Conservation (phyloP, 352 stramenopile genomes). For the Phytophthora pseudosyringae region DNA sequence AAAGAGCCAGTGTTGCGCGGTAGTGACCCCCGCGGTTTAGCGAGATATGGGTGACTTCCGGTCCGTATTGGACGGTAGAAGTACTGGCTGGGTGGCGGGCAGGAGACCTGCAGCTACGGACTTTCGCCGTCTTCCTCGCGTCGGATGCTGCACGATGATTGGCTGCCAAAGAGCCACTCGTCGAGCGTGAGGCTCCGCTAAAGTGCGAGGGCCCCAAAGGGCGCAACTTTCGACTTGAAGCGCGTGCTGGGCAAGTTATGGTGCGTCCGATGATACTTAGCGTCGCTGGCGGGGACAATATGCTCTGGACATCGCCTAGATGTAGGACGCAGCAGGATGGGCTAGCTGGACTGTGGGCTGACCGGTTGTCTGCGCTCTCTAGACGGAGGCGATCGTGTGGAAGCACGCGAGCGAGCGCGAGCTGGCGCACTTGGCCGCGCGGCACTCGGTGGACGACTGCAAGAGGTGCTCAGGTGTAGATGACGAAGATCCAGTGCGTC, state of each 20-base stretch:
- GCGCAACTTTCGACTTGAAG: conserved; percentile 3
- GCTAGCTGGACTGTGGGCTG: neutral
- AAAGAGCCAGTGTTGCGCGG: conserved; percentile 41
- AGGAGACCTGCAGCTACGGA: conserved; percentile 9
- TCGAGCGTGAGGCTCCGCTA: neutral
- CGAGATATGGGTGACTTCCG: conserved; percentile 10
- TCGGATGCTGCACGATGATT: conserved; percentile 19
- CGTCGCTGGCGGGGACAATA: neutral
- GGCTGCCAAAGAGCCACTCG: conserved; percentile 21
- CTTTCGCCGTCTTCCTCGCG: neutral
- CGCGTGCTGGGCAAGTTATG: conserved; percentile 1
- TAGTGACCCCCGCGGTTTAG: conserved; percentile 1
- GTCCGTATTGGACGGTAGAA: conserved; percentile 1
- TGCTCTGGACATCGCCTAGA: neutral
- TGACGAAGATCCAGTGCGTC: neutral
- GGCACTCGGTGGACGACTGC: conserved; percentile 62
- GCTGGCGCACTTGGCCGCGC: conserved; percentile 41
- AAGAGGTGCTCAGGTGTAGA: conserved; percentile 43
- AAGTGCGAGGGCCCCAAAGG: conserved; percentile 22
- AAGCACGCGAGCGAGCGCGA: conserved; percentile 52
- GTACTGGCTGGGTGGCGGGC: no score
- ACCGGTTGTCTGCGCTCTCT: conserved; percentile 16
- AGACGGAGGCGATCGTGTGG: conserved; percentile 72
- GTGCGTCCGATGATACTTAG: conserved; percentile 3
- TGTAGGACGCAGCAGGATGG: conserved; percentile 1